Evolutionary conservation across 1,284 basidiomycete genomes (phyloP), one percentile per base, ranked within the genome.

Genomic region (Leccinum subrobustum): DNA sequence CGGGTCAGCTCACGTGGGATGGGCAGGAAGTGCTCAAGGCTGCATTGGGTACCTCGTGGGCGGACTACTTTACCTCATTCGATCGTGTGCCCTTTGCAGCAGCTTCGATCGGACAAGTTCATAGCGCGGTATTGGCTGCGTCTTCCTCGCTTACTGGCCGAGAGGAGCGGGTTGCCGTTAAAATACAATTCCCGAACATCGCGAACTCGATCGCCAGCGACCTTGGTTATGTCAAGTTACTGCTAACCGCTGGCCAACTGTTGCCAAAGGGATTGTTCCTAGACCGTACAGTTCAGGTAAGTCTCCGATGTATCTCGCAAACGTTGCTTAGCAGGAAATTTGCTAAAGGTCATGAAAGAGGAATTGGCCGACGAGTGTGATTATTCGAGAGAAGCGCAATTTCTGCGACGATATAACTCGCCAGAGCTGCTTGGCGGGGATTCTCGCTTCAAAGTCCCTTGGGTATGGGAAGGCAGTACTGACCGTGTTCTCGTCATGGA

Each of bases 101-200:
- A 0, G 97, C 96, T 0, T 97, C 95, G 3, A 98, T 99, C 44
- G 97, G 96, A 0, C 97, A 99, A 74, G 96, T 99, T 1, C 97
- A 99, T 71, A 79, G 76, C 0, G 96, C 92, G 0, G 79, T 85
- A 2, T 82, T 97, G 12, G 71, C 81, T 0, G 75, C 81, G 0
- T 66, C 76, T 39, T 69, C 72, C 16, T 82, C 83, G 50, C 81
- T 81, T 11, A 87, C 86, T 1, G 81, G 82, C 12, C 75, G 67
- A 48, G 77, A 82, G 2, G 85, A 82, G 62, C 78, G 72, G 6
- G 91, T 98, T 12, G 97, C 96, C 0, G 89, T 99, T 61, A 99
- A 99, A 75, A 84, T 99, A 47, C 97, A 99, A 72, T 99, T 98
- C 73, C 96, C 96, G 0, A 93, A 95, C 65, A 93, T 99, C 33